A percentile compares a stretch with the other conserved stretches of the same genome.
phyloP scores from a whole-genome alignment of 148 eudicot genomes.

The Silene latifolia region DNA sequence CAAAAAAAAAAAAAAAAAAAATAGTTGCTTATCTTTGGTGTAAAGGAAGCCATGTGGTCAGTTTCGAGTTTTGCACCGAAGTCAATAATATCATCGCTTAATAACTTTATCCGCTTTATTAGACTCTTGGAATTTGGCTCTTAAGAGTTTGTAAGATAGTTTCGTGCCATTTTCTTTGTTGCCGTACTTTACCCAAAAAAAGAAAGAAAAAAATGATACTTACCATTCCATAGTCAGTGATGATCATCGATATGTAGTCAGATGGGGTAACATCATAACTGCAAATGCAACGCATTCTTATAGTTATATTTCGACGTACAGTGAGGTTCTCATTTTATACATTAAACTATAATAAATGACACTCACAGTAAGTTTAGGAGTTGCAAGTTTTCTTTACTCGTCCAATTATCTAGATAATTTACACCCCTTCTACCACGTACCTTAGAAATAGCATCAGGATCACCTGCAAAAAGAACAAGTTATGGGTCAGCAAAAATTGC shows the following conservation, averaged over 20 bases:
- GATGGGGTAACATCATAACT: slow-evolving; percentile 90
- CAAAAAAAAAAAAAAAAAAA: too few species aligned
- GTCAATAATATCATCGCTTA: too few species aligned
- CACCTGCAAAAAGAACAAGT: slow-evolving; percentile 42
- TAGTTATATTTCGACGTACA: not conserved
- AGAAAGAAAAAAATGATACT: slow-evolving; percentile 15
- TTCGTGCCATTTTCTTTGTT: not conserved
- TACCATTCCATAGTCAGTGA: slow-evolving; percentile 95
- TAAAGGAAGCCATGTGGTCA: too few species aligned
- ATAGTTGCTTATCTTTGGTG: too few species aligned
- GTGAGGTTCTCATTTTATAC: not conserved
- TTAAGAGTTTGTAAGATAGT: too few species aligned
- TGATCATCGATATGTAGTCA: slow-evolving; percentile 74
- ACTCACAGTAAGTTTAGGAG: slow-evolving; percentile 82
- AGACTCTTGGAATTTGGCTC: too few species aligned
- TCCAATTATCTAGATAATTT: slow-evolving; percentile 55
- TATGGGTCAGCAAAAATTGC: not conserved
- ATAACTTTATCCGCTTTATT: too few species aligned
- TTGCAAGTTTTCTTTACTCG: slow-evolving; percentile 54
- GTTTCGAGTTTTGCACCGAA: too few species aligned
- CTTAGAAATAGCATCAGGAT: slow-evolving; percentile 66
- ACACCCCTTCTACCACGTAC: slow-evolving; percentile 58
- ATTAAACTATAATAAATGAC: not conserved
- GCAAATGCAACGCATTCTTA: slow-evolving; percentile 19
- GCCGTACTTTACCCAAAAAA: not conserved